These are phyloP conservation scores for Ceratocystis papillata DNA, from an alignment of 2,329 filamentous ascomycete genomes.

Conservation along the genomic window DNA sequence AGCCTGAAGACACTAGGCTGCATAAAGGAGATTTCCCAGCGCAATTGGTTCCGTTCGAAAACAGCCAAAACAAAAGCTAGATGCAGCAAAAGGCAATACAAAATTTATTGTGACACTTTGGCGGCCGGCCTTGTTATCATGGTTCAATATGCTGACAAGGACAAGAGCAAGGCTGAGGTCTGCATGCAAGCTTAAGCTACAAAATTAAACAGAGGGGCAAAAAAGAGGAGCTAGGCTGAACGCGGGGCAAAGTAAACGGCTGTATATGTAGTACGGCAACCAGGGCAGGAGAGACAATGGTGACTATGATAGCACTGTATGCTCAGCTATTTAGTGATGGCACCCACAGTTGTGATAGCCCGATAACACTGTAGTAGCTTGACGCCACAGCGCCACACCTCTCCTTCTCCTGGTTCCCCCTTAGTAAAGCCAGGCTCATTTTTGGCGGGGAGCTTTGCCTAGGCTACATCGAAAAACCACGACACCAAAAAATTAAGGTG, in stretches of 20 bases:
- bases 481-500: slow-evolving; percentile 24
- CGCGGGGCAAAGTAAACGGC: slow-evolving; percentile 16
- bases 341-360: neutral
- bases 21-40: neutral
- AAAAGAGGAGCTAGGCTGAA: slow-evolving; percentile 1
- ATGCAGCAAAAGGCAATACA: neutral
- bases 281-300: neutral
- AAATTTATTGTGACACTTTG: neutral
- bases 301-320: neutral
- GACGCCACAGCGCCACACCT: slow-evolving; percentile 10
- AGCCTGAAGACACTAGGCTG: neutral
- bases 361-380: slow-evolving; percentile 2
- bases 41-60: neutral
- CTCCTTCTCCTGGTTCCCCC: slow-evolving; percentile 2
- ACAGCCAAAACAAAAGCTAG: neutral
- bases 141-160: neutral
- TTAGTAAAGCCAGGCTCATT: neutral
- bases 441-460: slow-evolving; percentile 23
- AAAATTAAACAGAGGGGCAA: slow-evolving; percentile 2
- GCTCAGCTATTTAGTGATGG: neutral
- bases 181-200: neutral
- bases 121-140: neutral
- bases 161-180: neutral
- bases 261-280: neutral
- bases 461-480: slow-evolving; percentile 24